Base-by-base conservation (phyloP, 1,139 yeast genomes). In the Meyerozyma elateridarum region DNA sequence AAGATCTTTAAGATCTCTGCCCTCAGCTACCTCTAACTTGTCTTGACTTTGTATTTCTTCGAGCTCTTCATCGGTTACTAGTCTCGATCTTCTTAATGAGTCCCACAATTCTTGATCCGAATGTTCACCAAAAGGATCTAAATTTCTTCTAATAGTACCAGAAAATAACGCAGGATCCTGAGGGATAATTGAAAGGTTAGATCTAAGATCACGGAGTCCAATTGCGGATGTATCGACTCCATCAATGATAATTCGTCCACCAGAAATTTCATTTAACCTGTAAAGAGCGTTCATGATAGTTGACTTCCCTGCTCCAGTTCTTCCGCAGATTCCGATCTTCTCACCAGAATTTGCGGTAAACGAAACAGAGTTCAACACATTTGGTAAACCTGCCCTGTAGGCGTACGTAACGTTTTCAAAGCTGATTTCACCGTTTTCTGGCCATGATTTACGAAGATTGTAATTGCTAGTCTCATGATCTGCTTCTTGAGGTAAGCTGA, bases 61-160 rank as follows among this genome's bases (percentile, higher is more conserved):
- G 15, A 24, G 27, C 8, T 14, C 27, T 15, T 6, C n/a, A 6
- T 41, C 54, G 14, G 67, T 73, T 31, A 81, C 62, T 27, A 81
- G 71, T 36, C 91, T 85, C 19, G 82, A 59, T 42, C 87, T 69
- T 36, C 81, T 69, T 37, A 72, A 52, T 2, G 75, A 61, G 35
- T 61, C 65, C 70, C 73, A 69, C 32, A 81, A 65, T 30, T 61
- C 67, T 5, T 59, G 65, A 45, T 81, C 88, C 4, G 63, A 41
- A 37, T 69, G 56, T 28, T 60, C 57, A 18, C 58, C 59, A 45
- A 80, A 80, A 4, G 89, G 89, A 52, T 81, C 89, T 36, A 44
- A 36, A 27, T 44, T 44, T 30, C 38, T 41, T 4, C 45, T 36
- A 18, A 44, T 32, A 4, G 43, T 31, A 8, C 48, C 48, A 5